phyloP scores from a whole-genome alignment of 192 early-diverging fungal genomes.

The Coemansia asiatica region DNA sequence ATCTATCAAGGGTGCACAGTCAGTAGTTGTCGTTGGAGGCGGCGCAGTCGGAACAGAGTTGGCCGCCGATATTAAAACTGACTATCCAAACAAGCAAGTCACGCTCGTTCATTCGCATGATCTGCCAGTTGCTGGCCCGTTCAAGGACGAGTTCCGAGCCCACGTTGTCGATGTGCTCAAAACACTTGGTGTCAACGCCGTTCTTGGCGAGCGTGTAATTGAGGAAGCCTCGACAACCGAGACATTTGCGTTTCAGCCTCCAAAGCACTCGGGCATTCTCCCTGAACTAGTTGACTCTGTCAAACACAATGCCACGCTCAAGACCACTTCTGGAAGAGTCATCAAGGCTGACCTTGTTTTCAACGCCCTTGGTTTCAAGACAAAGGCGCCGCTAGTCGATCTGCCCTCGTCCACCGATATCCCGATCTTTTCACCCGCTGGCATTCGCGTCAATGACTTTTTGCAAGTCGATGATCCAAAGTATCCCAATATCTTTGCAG shows the following conservation, averaged over 20 bases:
- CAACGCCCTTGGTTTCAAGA: conserved; percentile 36
- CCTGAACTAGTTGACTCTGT: conserved; percentile 48
- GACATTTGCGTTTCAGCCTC: conserved; percentile 17
- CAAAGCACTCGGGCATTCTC: conserved; percentile 39
- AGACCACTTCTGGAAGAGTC: conserved; percentile 22
- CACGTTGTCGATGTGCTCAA: conserved; percentile 41
- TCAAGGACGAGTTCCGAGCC: conserved; percentile 59
- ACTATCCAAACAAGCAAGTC: conserved; percentile 41
- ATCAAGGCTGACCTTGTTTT: conserved; percentile 40
- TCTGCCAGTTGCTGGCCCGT: conserved; percentile 56
- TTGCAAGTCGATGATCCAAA: conserved; percentile 67
- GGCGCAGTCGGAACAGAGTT: conserved; percentile 77
- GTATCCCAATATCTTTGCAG: conserved; percentile 71
- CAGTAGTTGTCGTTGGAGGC: conserved; percentile 68
- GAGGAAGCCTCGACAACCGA: conserved; percentile 21
- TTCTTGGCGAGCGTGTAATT: conserved; percentile 57
- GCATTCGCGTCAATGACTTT: conserved; percentile 56
- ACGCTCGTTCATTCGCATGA: conserved; percentile 55
- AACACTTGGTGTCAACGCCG: conserved; percentile 47
- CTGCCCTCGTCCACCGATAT: conserved; percentile 32
- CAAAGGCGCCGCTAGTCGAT: conserved; percentile 32
- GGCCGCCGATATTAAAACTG: conserved; percentile 62
- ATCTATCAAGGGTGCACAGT: conserved; percentile 51
- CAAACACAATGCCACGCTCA: conserved; percentile 40
- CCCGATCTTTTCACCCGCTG: conserved; percentile 28